Percentiles rank a stretch among this genome's conserved stretches.
phyloP scores from a whole-genome alignment of 495 filamentous ascomycete species.

The Venustampulla echinocandica region DNA sequence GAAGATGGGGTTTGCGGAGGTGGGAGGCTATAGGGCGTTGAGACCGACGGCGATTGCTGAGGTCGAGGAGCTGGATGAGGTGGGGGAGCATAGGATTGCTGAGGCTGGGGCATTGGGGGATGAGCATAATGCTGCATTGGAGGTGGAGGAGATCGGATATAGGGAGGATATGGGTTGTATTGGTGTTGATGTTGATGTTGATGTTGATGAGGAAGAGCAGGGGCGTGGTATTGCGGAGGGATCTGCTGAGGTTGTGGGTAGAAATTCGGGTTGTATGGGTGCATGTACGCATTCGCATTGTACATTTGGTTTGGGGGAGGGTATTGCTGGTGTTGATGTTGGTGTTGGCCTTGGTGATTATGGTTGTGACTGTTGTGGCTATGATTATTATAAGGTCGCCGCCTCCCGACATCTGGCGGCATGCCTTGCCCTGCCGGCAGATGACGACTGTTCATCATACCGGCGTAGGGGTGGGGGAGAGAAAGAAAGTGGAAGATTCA shows the following conservation, averaged over 20 bases:
- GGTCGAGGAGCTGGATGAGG: conserved; percentile 33
- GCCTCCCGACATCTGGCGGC: conserved; percentile 38
- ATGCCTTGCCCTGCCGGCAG: conserved; percentile 57
- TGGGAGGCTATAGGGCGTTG: conserved; percentile 28
- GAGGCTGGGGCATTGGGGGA: conserved; percentile 29
- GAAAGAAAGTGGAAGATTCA: conserved; percentile 12
- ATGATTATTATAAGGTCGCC: conserved; percentile 34
- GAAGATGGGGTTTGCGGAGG: conserved; percentile 32
- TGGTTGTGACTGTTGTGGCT: too few relatives aligned
- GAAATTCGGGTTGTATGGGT: conserved; percentile 24
- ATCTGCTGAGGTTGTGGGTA: conserved; percentile 33
- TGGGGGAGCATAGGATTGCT: conserved; percentile 30
- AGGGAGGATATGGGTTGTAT: conserved; percentile 34
- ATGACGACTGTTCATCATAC: conserved; percentile 55
- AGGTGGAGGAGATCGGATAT: conserved; percentile 23
- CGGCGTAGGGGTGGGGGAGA: too few relatives aligned
- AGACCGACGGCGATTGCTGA: conserved; percentile 34
- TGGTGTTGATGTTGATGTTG: conserved; percentile 19
- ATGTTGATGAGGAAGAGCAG: too few relatives aligned
- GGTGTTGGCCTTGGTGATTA: too few relatives aligned
- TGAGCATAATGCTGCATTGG: conserved; percentile 20
- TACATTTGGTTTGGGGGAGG: conserved; percentile 29
- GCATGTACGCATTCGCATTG: conserved; percentile 28
- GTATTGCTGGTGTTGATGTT: conserved; percentile 21
- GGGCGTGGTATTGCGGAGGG: conserved; percentile 34